Conservation (phyloP, 2,329 filamentous ascomycete genomes). For the Hypoxylon sp. region DNA sequence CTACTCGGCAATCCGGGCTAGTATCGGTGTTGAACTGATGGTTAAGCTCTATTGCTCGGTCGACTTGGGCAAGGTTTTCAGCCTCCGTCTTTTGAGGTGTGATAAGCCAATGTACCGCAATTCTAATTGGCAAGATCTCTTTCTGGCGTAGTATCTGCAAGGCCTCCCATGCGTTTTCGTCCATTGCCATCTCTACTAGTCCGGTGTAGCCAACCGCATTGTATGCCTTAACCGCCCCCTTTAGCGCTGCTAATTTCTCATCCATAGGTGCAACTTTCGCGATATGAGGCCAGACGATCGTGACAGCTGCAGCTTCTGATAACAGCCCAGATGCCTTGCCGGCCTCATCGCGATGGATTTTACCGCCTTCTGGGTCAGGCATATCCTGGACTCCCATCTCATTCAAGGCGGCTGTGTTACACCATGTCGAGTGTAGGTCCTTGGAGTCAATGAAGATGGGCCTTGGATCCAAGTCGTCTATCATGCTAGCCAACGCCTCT, state of each 20-base stretch:
- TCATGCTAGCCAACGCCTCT: constrained; percentile 63
- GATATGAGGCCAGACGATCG: constrained; percentile 69
- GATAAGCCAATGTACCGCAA: constrained; percentile 71
- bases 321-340: constrained; percentile 67
- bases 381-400: constrained; percentile 65
- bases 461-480: constrained; percentile 66
- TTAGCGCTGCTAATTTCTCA: constrained; percentile 63
- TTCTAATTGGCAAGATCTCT: constrained; percentile 60
- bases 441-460: constrained; percentile 71
- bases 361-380: constrained; percentile 66
- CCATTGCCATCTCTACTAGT: constrained; percentile 72
- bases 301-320: constrained; percentile 67
- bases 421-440: constrained; percentile 71
- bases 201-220: constrained; percentile 67
- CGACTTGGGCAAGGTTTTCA: constrained; percentile 64
- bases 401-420: constrained; percentile 65
- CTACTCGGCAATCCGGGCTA: constrained; percentile 63
- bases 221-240: constrained; percentile 64
- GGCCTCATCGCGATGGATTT: constrained; percentile 63
- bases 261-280: constrained; percentile 63
- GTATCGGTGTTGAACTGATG: constrained; percentile 60
- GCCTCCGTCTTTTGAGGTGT: constrained; percentile 61
- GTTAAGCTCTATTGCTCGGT: constrained; percentile 64
- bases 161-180: constrained; percentile 68
- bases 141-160: constrained; percentile 59